These are phyloP conservation scores for Paraphoma chrysanthemicola DNA, from an alignment of 2,329 filamentous ascomycete genomes.

Conservation along the genomic window DNA sequence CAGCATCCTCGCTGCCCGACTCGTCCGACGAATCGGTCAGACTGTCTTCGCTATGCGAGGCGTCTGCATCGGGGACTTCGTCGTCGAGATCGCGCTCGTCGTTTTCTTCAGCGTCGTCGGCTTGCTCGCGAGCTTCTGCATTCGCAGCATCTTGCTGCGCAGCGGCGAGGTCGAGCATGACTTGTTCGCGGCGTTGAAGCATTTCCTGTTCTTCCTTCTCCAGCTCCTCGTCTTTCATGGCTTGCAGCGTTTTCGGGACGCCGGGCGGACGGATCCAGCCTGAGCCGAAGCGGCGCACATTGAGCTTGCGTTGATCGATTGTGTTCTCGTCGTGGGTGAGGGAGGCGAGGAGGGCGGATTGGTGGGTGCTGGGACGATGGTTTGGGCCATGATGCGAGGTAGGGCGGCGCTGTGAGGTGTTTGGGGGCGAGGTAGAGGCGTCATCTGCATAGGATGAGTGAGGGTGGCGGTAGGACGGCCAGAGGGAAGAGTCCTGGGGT, in stretches of 20 bases:
- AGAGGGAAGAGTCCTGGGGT: slow-evolving; percentile 38
- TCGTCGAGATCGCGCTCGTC: slow-evolving; percentile 51
- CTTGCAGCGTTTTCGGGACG: slow-evolving; percentile 85
- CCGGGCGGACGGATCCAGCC: slow-evolving; percentile 91
- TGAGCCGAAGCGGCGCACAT: slow-evolving; percentile 86
- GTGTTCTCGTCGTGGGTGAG: slow-evolving; percentile 79
- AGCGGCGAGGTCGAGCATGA: slow-evolving; percentile 74
- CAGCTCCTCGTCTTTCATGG: slow-evolving; percentile 85
- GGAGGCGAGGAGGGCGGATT: slow-evolving; percentile 68
- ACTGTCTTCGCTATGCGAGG: slow-evolving; percentile 44
- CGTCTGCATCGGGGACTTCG: slow-evolving; percentile 47
- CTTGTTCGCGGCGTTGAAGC: slow-evolving; percentile 72
- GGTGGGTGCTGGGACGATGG: slow-evolving; percentile 51
- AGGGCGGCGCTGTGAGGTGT: slow-evolving; percentile 25
- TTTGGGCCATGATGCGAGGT: slow-evolving; percentile 24
- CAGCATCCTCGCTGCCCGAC: slow-evolving; percentile 40
- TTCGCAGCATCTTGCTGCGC: slow-evolving; percentile 57
- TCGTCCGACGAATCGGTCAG: slow-evolving; percentile 14
- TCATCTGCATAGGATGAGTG: slow-evolving; percentile 25
- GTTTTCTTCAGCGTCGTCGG: slow-evolving; percentile 48
- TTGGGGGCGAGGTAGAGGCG: slow-evolving; percentile 24
- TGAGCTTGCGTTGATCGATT: slow-evolving; percentile 76
- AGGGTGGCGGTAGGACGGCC: slow-evolving; percentile 34
- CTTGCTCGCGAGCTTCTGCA: slow-evolving; percentile 50
- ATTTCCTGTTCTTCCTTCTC: slow-evolving; percentile 88